Percentiles rank a stretch among this genome's conserved stretches.
Conservation (phyloP, 116 monocot species). For the Papilionanthe hybrid region DNA sequence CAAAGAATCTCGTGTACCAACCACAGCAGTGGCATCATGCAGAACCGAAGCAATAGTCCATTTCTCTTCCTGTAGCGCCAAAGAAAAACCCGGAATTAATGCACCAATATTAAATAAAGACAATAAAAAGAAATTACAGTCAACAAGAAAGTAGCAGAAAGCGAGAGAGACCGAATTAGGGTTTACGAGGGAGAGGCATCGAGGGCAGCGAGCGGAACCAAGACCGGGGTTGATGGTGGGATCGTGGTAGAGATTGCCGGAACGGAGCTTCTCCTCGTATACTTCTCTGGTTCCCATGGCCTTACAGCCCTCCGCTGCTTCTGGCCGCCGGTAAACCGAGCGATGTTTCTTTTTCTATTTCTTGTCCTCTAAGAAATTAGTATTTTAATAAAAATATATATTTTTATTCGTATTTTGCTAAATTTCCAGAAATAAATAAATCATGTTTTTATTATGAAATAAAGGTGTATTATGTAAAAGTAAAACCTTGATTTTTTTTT, state of each 20-base stretch:
- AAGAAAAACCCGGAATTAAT: not conserved
- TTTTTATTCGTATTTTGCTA: too few species aligned
- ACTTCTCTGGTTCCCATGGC: conserved; percentile 93
- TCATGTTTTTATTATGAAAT: too few species aligned
- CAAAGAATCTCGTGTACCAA: conserved; percentile 37
- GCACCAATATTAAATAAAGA: not conserved
- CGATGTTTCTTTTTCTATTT: too few species aligned
- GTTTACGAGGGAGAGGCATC: conserved; percentile 78
- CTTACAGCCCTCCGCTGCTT: not conserved
- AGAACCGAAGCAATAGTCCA: conserved; percentile 75
- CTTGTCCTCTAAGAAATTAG: too few species aligned
- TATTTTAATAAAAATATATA: too few species aligned
- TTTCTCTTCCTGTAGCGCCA: conserved; percentile 40
- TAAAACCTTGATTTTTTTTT: too few species aligned
- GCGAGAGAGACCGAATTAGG: conserved; percentile 29
- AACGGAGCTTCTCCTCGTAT: conserved; percentile 95
- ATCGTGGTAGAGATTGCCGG: conserved; percentile 75
- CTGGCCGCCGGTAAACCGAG: not conserved
- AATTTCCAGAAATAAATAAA: too few species aligned
- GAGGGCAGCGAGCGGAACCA: conserved; percentile 83
- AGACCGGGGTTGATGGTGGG: conserved; percentile 93
- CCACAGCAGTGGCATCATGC: conserved; percentile 70
- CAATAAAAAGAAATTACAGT: not conserved
- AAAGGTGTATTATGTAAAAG: too few species aligned
- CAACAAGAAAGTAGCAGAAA: not conserved